A percentile compares a stretch with the other conserved stretches of the same genome.
These are phyloP conservation scores for Naganishia vishniacii DNA, from an alignment of 768 basidiomycete genomes.

Conservation along the genomic window DNA sequence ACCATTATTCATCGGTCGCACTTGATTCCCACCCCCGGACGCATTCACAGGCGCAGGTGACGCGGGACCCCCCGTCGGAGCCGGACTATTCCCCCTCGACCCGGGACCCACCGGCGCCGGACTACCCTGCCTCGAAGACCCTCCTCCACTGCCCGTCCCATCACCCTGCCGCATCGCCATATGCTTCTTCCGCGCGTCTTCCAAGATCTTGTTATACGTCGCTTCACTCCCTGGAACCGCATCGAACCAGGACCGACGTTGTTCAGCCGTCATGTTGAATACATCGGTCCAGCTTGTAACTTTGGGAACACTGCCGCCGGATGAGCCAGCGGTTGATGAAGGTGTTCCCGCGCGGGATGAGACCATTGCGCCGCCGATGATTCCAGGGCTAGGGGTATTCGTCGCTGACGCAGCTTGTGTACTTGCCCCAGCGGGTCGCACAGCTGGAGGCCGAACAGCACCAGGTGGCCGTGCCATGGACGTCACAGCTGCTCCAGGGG, in stretches of 20 bases:
- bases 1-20: neutral
- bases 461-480: neutral
- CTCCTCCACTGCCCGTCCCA: constrained; percentile 14
- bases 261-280: constrained; percentile 19
- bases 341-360: constrained; percentile 4
- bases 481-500: neutral
- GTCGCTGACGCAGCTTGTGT: neutral
- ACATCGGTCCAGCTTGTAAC: constrained; percentile 19
- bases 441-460: neutral
- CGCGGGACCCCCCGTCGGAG: constrained; percentile 9
- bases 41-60: neutral
- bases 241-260: constrained; percentile 12
- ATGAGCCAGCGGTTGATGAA: neutral
- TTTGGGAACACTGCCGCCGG: constrained; percentile 9
- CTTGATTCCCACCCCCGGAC: neutral
- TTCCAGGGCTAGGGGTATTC: neutral
- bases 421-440: neutral
- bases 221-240: constrained; percentile 12
- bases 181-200: constrained; percentile 17
- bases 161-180: constrained; percentile 15
- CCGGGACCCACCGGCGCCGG: neutral
- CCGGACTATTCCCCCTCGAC: constrained; percentile 12
- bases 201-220: constrained; percentile 18
- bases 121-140: constrained; percentile 7
- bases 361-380: neutral